phyloP scores from a whole-genome alignment of 2,329 filamentous ascomycete species.

The Erysiphe neolycopersici region DNA sequence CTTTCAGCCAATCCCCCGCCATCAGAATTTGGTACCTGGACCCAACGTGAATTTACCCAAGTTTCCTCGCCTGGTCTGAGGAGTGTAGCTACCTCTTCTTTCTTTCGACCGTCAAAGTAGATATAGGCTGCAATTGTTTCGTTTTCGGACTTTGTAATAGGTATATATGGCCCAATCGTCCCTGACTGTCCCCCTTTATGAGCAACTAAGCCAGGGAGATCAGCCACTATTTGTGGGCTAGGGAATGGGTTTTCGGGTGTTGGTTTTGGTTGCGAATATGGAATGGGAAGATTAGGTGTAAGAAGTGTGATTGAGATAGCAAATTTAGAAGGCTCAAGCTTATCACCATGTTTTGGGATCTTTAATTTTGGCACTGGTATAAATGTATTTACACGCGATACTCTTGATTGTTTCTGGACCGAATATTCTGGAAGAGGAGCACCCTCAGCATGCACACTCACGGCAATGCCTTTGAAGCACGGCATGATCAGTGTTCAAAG shows the following conservation, averaged over 20 bases:
- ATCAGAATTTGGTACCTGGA: conserved; percentile 72
- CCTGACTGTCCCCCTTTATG: conserved; percentile 25
- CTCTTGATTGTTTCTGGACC: conserved; percentile 75
- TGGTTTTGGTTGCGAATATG: conserved; percentile 72
- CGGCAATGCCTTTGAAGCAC: conserved; percentile 97
- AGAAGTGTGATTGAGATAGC: conserved; percentile 94
- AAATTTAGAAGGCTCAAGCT: conserved; percentile 83
- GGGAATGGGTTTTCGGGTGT: conserved; percentile 53
- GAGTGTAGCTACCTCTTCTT: conserved; percentile 91
- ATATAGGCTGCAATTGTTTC: conserved; percentile 98
- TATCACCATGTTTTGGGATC: conserved; percentile 36
- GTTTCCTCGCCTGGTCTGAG: conserved; percentile 85
- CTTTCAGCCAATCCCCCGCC: conserved; percentile 85
- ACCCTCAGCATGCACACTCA: conserved; percentile 69
- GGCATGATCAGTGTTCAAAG: conserved; percentile 31
- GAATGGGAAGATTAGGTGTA: conserved; percentile 65
- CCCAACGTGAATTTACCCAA: conserved; percentile 97
- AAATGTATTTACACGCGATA: conserved; percentile 85
- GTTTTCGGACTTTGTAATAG: conserved; percentile 75
- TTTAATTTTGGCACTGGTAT: conserved; percentile 84
- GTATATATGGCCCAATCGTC: conserved; percentile 61
- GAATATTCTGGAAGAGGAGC: conserved; percentile 77
- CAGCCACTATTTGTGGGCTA: conserved; percentile 55
- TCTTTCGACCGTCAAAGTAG: conserved; percentile 85
- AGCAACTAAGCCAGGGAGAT: conserved; percentile 26